Percentiles rank a stretch among this genome's conserved stretches.
Evolutionary conservation across 2,329 filamentous ascomycete species (phyloP).

Genomic region (Dryadomyces quercus-mongolicae): DNA sequence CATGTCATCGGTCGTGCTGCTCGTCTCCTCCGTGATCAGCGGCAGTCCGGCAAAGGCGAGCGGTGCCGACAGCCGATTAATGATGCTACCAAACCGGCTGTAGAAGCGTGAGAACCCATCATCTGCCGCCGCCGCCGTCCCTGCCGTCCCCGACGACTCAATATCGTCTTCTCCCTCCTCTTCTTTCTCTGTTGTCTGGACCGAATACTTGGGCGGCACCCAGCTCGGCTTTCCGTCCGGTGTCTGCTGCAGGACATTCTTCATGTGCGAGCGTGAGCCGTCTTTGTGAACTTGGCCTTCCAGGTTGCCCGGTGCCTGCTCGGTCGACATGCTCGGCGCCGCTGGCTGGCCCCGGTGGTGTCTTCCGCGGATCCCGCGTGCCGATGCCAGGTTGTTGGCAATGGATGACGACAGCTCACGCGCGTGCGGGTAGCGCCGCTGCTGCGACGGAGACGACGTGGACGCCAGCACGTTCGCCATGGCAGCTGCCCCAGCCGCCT

Average conservation of each 20-base stretch:
- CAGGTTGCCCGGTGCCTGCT: constrained; percentile 60
- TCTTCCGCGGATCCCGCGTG: constrained; percentile 58
- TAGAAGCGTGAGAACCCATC: constrained; percentile 88
- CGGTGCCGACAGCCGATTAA: constrained; percentile 80
- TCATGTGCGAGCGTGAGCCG: constrained; percentile 39
- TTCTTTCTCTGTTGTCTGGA: constrained; percentile 16
- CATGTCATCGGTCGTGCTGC: constrained; percentile 8
- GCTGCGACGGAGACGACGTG: constrained; percentile 7
- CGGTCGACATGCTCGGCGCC: constrained; percentile 60
- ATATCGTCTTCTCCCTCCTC: constrained; percentile 16
- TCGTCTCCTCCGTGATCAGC: constrained; percentile 42
- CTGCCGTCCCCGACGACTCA: constrained; percentile 15
- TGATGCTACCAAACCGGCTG: constrained; percentile 76
- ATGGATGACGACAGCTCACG: constrained; percentile 72
- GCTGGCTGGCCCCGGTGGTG: constrained; percentile 55
- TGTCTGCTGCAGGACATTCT: constrained; percentile 40
- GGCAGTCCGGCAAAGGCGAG: constrained; percentile 89
- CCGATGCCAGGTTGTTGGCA: constrained; percentile 76
- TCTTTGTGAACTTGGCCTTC: constrained; percentile 42
- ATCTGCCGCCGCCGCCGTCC: constrained; percentile 34
- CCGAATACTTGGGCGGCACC: constrained; percentile 33
- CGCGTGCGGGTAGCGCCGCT: constrained; percentile 40
- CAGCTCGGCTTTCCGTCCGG: constrained; percentile 35
- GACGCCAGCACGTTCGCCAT: constrained; percentile 6
- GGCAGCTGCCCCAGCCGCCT: constrained; percentile 5